Evolutionary conservation across 2,329 filamentous ascomycete genomes (phyloP).

Genomic region (Paecilomyces niveus): DNA sequence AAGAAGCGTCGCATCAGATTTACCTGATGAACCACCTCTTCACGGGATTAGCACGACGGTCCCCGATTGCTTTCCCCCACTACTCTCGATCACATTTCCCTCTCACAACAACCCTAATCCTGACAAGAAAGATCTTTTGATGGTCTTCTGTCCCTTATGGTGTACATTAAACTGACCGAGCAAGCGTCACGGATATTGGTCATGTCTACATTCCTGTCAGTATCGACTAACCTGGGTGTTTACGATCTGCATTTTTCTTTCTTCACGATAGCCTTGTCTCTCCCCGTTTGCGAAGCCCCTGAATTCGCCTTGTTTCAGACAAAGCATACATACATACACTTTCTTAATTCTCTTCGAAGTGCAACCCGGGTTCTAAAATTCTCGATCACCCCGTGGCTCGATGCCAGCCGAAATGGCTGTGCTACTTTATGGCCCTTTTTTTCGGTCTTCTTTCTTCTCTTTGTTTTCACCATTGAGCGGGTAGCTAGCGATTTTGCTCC

Average conservation of each 20-base stretch:
- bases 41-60: background rate
- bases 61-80: background rate
- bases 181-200: background rate
- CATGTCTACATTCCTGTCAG: background rate
- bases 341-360: background rate
- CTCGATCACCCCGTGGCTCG: background rate
- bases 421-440: background rate
- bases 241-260: background rate
- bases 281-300: background rate
- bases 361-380: background rate
- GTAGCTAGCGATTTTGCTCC: background rate
- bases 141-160: conserved; percentile 7
- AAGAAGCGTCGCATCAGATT: conserved; percentile 8
- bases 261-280: background rate
- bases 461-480: background rate
- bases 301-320: background rate
- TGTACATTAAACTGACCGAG: conserved; percentile 6
- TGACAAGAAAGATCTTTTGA: conserved; percentile 2
- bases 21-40: conserved; percentile 2
- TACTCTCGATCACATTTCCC: background rate
- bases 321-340: background rate
- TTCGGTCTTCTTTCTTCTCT: background rate
- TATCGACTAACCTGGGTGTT: background rate
- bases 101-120: background rate
- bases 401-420: background rate